Base-by-base conservation (phyloP, 2,329 filamentous ascomycete species). In the Monosporascus sp. region DNA sequence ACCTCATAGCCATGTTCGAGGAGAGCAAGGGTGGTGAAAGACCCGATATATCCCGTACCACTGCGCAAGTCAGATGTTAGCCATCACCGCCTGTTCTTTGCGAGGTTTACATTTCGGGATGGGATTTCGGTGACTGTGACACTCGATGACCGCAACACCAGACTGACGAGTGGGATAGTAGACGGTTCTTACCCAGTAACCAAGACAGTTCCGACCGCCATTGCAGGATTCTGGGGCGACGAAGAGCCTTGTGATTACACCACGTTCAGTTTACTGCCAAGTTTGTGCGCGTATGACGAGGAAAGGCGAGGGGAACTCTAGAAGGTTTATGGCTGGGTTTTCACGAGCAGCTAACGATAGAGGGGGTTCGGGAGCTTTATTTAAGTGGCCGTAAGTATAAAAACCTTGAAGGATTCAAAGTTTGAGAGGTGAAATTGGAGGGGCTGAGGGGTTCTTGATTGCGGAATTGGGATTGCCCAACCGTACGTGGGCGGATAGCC, bases 31-130 rank as follows among this genome's bases (percentile, higher is more conserved):
- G 89, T 80, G 57, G 94, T 99, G 80, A 97, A 97, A 49, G 93
- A 97, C 71, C 94, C 94, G 74, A 99, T 99, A 81, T 99, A 99
- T 78, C 94, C 94, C 61, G 92, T 96, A 68, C 94, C 94, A 82
- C 94, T 97, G 70, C 9, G 26, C 55, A 63, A 62, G 62, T 63
- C 64, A 37, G 26, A 50, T 18, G 51, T 60, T 49, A 57, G 54
- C 48, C 46, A 40, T 35, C 38, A 7, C 18, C 20, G 5, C 4
- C 22, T 26, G 43, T 50, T 58, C 46, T 35, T 35, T 46, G 43
- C 24, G 7, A 31, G 11, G 31, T 35, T 1, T 11, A 2, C 8
- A 14, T 24, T 43, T 20, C 20, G 9, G 40, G 31, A 14, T 5
- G 31, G 11, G 9, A 35, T 35, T 9, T 35, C 5, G 31, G 31